Base-by-base conservation (phyloP, 495 filamentous ascomycete species). In the Jackrogersella minutella region DNA sequence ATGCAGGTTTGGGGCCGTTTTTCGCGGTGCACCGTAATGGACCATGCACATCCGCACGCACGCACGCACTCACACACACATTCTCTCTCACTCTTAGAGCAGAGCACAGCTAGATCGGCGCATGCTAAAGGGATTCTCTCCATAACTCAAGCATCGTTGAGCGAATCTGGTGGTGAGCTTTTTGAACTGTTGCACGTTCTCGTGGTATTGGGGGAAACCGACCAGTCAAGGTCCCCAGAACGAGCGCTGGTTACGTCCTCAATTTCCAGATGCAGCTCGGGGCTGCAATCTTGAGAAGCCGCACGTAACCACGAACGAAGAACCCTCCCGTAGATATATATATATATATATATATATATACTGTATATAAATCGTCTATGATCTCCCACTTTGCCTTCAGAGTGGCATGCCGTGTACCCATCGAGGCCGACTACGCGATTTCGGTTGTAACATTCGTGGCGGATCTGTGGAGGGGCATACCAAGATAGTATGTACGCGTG, bases 241-340 rank as follows among this genome's bases (percentile, higher is more conserved):
- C 53, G 66, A 61, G 40, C 51, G 34, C 62, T 62, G 37, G 68
- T 70, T 70, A 61, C 68, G 62, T 70, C 49, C 49, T 63, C 62
- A 66, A 63, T 66, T 55, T 70, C 66, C 57, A 66, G 49, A 55
- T 66, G 68, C 68, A 70, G 57, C 33, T 54, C 68, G 68, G 58
- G 68, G 68, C 62, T 66, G 63, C 68, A 70, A 54, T 70, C 47
- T 40, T 31, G 19, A 52, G 62, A 70, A 62, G 68, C 68, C 68
- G 68, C 62, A 66, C 68, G 68, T 63, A 70, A 70, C 68, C 46
- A 61, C 66, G 49, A 58, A 22, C 28, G 28, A 2, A 64, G n/a
- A 52, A 55, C 26, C 37, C 14, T 50, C 37, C 47, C 54, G 47
- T 51, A 59, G n/a, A 19, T 24, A 62, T 57, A 56, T 50, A n/a